Conservation (phyloP, 2,329 filamentous ascomycete genomes). For the Albifimbria verrucaria region DNA sequence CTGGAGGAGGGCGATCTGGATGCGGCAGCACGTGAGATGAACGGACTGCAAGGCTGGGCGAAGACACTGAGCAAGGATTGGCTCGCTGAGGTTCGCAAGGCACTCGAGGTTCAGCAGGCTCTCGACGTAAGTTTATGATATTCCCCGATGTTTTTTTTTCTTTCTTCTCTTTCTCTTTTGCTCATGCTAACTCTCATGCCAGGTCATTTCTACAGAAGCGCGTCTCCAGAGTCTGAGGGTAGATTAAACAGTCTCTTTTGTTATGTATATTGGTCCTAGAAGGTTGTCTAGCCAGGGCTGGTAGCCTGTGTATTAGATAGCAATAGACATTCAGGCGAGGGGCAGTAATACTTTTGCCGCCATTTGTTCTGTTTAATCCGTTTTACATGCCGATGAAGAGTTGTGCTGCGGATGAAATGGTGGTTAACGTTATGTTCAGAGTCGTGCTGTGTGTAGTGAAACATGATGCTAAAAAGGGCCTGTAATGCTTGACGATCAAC, state of each 20-base stretch:
- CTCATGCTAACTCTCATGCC: constrained; percentile 19
- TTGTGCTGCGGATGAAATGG: neutral
- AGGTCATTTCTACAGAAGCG: constrained; percentile 89
- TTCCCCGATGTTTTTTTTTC: constrained; percentile 1
- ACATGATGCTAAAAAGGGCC: too few species aligned
- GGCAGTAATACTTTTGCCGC: neutral
- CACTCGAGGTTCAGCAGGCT: constrained; percentile 93
- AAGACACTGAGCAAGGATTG: constrained; percentile 94
- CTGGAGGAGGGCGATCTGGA: constrained; percentile 94
- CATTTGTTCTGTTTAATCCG: neutral
- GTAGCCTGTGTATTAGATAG: constrained; percentile 32
- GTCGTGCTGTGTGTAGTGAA: too few species aligned
- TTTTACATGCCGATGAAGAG: neutral
- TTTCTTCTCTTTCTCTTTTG: neutral
- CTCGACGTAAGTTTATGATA: constrained; percentile 75
- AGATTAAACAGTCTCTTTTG: constrained; percentile 52
- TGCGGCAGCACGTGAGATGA: constrained; percentile 91
- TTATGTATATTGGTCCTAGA: constrained; percentile 31
- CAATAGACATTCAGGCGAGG: constrained; percentile 28
- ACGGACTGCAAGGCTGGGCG: constrained; percentile 86
- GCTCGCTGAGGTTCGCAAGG: constrained; percentile 85
- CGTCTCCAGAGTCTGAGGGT: constrained; percentile 83
- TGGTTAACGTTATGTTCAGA: too few species aligned
- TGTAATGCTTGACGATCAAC: too few species aligned
- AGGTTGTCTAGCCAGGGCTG: constrained; percentile 21